These are phyloP conservation scores for Amanita inopinata DNA, from an alignment of 768 basidiomycete species.

Conservation along the genomic window DNA sequence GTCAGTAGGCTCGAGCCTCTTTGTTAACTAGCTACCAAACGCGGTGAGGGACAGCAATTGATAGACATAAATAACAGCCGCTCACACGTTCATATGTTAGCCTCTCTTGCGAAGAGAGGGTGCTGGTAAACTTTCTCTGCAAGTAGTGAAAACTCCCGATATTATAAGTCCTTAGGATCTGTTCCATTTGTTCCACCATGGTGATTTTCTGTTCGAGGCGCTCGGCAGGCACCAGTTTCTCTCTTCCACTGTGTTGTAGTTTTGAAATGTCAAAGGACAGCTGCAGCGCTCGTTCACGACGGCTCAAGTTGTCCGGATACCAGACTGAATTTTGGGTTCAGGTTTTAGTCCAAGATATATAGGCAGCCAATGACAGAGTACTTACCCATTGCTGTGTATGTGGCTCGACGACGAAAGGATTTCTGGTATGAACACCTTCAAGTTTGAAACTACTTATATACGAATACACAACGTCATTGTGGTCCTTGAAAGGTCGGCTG, in stretches of 20 bases:
- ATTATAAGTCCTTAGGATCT: not conserved
- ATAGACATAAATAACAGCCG: not conserved
- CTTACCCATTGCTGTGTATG: constrained; percentile 6
- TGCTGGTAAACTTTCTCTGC: not conserved
- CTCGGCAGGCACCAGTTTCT: constrained; percentile 7
- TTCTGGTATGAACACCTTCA: too few species aligned
- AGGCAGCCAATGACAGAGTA: not conserved
- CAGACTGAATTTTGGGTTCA: constrained; percentile 1
- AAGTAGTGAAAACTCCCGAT: not conserved
- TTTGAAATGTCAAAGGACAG: constrained; percentile 1
- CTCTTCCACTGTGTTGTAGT: constrained; percentile 2
- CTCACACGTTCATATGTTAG: constrained; percentile 3
- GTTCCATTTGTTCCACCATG: not conserved
- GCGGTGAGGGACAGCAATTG: not conserved
- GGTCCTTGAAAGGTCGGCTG: too few species aligned
- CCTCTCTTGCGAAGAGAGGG: not conserved
- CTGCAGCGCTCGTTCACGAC: constrained; percentile 3
- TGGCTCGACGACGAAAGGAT: not conserved
- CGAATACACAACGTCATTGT: too few species aligned
- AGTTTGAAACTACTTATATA: too few species aligned
- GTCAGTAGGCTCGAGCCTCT: constrained; percentile 1
- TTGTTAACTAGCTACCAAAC: not conserved
- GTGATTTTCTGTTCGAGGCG: constrained; percentile 1
- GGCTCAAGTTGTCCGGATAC: not conserved
- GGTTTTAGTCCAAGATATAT: not conserved